Evolutionary conservation across 371 early-diverging fungal genomes (phyloP).

Genomic region (Coelomomyces lativittatus): DNA sequence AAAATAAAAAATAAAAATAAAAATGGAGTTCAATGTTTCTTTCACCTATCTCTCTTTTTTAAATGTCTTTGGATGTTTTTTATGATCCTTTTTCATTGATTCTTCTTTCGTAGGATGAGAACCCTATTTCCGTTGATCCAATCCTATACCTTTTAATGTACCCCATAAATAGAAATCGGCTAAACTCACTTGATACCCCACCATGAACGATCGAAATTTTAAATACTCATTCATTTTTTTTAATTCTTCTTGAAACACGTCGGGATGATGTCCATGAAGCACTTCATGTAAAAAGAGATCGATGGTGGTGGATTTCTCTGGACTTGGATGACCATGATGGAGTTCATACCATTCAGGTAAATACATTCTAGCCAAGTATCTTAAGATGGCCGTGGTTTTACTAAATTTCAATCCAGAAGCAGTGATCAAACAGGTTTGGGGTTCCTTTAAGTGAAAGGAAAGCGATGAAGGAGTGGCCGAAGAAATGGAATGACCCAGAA

Average conservation of each 20-base stretch:
- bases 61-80: too few species aligned
- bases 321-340: background rate
- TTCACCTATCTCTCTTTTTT: too few species aligned
- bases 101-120: too few species aligned
- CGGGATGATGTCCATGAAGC: conserved; percentile 47
- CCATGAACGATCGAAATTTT: conserved; percentile 58
- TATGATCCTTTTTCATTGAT: too few species aligned
- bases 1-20: too few species aligned
- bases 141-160: conserved; percentile 43
- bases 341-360: background rate
- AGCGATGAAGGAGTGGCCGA: too few species aligned
- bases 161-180: conserved; percentile 81
- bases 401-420: background rate
- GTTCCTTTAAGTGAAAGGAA: too few species aligned
- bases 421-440: too few species aligned
- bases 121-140: too few species aligned
- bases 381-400: background rate
- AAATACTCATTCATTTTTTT: conserved; percentile 55
- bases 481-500: too few species aligned
- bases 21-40: too few species aligned
- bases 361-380: background rate
- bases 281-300: conserved; percentile 37
- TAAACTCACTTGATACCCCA: conserved; percentile 54
- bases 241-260: conserved; percentile 45
- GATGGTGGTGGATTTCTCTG: background rate